Conservation (phyloP, 2,329 filamentous ascomycete genomes). For the Penicillium frequentans region DNA sequence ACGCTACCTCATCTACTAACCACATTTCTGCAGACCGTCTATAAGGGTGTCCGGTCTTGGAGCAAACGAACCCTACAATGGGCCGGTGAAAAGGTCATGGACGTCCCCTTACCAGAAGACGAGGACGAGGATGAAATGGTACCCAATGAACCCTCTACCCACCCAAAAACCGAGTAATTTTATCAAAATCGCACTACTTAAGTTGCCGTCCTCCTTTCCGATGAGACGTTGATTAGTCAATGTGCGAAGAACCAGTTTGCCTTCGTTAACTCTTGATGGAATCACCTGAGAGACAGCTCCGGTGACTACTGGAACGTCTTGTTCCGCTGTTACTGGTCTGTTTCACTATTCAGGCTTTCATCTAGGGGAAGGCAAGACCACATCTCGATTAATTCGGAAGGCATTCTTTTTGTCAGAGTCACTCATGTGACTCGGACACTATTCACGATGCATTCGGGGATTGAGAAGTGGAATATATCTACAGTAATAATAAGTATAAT, state of each 20-base stretch:
- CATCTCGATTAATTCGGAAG: constrained; percentile 23
- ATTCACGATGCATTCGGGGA: constrained; percentile 30
- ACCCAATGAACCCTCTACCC: constrained; percentile 5
- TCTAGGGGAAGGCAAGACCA: constrained; percentile 33
- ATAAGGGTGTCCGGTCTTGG: constrained; percentile 75
- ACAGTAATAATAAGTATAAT: not conserved
- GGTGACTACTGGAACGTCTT: constrained; percentile 31
- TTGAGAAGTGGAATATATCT: constrained; percentile 25
- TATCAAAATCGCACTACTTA: constrained; percentile 73
- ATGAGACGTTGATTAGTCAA: constrained; percentile 95
- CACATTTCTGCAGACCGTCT: constrained; percentile 61
- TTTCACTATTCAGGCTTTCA: constrained; percentile 24
- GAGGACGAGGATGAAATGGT: constrained; percentile 49
- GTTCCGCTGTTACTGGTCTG: constrained; percentile 26
- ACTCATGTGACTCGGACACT: not conserved
- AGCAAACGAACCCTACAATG: constrained; percentile 71
- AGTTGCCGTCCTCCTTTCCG: constrained; percentile 83
- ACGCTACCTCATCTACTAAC: not conserved
- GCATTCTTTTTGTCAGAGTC: not conserved
- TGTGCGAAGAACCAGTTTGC: constrained; percentile 73
- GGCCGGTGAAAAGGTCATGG: constrained; percentile 77
- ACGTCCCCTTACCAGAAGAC: constrained; percentile 60
- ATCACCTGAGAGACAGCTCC: constrained; percentile 26
- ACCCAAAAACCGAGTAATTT: constrained; percentile 27
- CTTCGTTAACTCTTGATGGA: constrained; percentile 34